phyloP scores from a whole-genome alignment of 2,329 filamentous ascomycete genomes.

The Cercospora zeae-maydis region DNA sequence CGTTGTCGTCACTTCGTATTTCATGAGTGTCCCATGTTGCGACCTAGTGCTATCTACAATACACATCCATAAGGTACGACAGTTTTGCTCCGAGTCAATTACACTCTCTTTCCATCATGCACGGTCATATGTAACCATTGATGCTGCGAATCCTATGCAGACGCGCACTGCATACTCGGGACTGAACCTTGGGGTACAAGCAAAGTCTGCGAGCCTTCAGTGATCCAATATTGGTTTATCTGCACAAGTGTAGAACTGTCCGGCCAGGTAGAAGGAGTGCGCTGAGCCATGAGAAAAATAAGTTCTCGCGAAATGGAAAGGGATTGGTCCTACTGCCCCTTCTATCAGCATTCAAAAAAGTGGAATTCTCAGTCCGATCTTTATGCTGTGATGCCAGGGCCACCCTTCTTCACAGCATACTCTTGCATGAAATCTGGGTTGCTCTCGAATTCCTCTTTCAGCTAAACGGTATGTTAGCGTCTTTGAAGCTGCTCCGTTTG shows the following conservation, averaged over 20 bases:
- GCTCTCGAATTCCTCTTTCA: conserved; percentile 88
- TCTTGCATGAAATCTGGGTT: conserved; percentile 77
- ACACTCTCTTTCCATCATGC: not conserved
- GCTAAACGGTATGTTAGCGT: conserved; percentile 48
- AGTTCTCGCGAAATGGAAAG: not conserved
- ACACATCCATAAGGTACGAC: not conserved
- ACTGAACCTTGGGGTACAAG: not conserved
- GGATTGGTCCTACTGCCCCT: not conserved
- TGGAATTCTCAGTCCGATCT: not conserved
- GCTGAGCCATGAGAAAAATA: not conserved
- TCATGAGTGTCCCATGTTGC: not conserved
- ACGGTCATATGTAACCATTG: not conserved
- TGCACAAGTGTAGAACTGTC: not conserved
- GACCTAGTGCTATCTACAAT: not conserved
- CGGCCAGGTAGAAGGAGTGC: not conserved
- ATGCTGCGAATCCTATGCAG: not conserved
- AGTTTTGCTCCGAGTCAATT: not conserved
- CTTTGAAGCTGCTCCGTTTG: not conserved
- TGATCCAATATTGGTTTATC: not conserved
- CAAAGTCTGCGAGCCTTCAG: not conserved
- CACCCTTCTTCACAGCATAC: conserved; percentile 51
- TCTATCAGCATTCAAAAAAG: not conserved
- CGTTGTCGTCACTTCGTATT: not conserved
- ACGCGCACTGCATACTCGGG: not conserved
- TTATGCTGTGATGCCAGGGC: conserved; percentile 5